Percentiles rank a stretch among this genome's conserved stretches.
Conservation (phyloP, 2,329 filamentous ascomycete genomes). For the Parastagonospora avenae region DNA sequence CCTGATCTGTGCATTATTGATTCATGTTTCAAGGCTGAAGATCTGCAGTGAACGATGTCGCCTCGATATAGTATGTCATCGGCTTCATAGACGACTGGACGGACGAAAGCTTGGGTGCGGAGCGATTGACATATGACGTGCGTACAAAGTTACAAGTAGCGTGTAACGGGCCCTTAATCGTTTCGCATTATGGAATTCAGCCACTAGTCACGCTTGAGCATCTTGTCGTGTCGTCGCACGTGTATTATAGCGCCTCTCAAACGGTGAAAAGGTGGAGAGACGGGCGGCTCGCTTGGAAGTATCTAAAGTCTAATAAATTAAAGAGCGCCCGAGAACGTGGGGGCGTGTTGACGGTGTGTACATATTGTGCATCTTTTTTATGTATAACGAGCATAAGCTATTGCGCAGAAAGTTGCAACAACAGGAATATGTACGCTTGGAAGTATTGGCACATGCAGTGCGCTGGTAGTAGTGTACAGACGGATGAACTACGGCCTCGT, state of each 20-base stretch:
- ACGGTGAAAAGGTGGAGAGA: slow-evolving; percentile 1
- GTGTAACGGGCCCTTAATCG: slow-evolving; percentile 2
- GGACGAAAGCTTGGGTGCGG: background rate
- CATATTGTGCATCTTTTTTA: slow-evolving; percentile 1
- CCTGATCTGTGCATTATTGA: too few relatives aligned
- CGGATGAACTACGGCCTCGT: slow-evolving; percentile 2
- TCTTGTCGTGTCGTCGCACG: slow-evolving; percentile 2
- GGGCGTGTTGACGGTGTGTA: background rate
- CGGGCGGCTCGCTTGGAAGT: slow-evolving; percentile 8
- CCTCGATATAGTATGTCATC: background rate
- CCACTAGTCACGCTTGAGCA: background rate
- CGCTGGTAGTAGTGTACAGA: slow-evolving; percentile 1
- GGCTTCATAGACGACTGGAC: slow-evolving; percentile 1
- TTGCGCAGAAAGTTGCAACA: background rate
- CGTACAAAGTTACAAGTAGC: slow-evolving; percentile 8
- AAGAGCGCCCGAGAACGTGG: slow-evolving; percentile 1
- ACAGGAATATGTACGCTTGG: slow-evolving; percentile 4
- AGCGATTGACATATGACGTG: slow-evolving; percentile 1
- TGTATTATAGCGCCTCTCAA: background rate
- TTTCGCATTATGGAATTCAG: slow-evolving; percentile 1
- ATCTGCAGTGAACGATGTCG: background rate
- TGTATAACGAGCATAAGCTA: background rate
- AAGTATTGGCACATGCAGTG: slow-evolving; percentile 5
- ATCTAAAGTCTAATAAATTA: slow-evolving; percentile 5
- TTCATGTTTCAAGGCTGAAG: too few relatives aligned